Percentiles rank a stretch among this genome's conserved stretches.
Conservation (phyloP, 2,329 filamentous ascomycete genomes). For the Catunica adiposa region DNA sequence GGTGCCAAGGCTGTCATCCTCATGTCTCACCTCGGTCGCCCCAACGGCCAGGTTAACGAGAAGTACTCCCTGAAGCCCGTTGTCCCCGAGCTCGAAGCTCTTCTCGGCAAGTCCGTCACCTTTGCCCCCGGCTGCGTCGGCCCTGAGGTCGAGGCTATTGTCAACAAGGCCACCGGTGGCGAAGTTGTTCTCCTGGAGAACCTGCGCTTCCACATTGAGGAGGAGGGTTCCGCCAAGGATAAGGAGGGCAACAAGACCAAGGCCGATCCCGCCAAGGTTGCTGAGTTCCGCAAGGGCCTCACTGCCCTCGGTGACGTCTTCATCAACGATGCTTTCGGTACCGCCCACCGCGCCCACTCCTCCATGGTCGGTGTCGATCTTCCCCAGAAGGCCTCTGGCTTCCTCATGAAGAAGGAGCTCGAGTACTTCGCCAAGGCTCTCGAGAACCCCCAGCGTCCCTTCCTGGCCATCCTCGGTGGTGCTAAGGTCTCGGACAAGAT, state of each 20-base stretch:
- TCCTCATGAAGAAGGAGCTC: conserved; percentile 99
- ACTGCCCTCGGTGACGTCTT: conserved; percentile 91
- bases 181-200: conserved; percentile 90
- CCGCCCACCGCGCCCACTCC: conserved; percentile 93
- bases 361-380: conserved; percentile 97
- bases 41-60: conserved; percentile 71
- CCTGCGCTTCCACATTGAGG: conserved; percentile 93
- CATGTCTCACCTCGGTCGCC: conserved; percentile 97
- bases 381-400: conserved; percentile 90
- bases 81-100: conserved; percentile 78
- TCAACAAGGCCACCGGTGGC: conserved; percentile 66
- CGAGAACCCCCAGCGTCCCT: conserved; percentile 81
- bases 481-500: conserved; percentile 99
- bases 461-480: conserved; percentile 95
- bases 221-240: conserved; percentile 93
- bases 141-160: conserved; percentile 72
- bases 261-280: conserved; percentile 85
- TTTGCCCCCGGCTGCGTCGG: conserved; percentile 88
- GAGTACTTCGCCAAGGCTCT: conserved; percentile 98
- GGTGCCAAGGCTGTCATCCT: conserved; percentile 85
- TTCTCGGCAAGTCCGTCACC: conserved; percentile 66
- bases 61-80: conserved; percentile 96
- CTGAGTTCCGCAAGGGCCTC: conserved; percentile 84
- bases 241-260: conserved; percentile 92
- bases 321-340: conserved; percentile 94